Evolutionary conservation across 2,329 filamentous ascomycete genomes (phyloP), one percentile per base, ranked within the genome.

Genomic region (Colletotrichum siamense): DNA sequence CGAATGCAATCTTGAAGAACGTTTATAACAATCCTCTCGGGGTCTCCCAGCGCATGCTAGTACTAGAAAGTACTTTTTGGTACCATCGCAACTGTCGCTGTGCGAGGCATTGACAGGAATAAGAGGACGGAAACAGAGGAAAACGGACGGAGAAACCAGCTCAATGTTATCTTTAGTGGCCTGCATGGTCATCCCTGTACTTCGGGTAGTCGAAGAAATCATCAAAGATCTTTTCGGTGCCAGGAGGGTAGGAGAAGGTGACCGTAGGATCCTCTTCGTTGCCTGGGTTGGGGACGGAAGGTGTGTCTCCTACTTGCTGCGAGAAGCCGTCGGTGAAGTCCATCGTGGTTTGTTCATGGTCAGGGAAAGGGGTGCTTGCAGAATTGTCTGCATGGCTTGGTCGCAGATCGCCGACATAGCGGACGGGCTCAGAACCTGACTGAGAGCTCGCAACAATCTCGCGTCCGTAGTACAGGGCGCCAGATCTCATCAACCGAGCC

Each of bases 161-260:
- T 5, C 0, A 0, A 24, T 13, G n/a, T 6, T 52, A n/a, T n/a
- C 4, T 13, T 22, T 8, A 52, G 44, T 13, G 44, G 44, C n/a
- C 44, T 22, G n/a, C n/a, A 13, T 22, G 44, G n/a, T 52, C 44
- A 52, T 52, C n/a, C 6, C 44, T 52, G 44, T 52, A 52, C n/a
- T 52, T 52, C n/a, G 18, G n/a, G 44, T 52, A 52, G 44, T 52
- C 44, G 44, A 52, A 52, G 44, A 52, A 52, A 12, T 52, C 44
- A 24, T 52, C 44, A 52, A 52, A 24, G 39, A 49, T 12, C 36
- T 44, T 18, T n/a, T 6, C 16, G 36, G 36, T 18, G 39, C 18
- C 39, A 10, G 39, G 2, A 49, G 18, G 18, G 39, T 44, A 44
- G n/a, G 44, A 52, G n/a, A 52, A 52, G 44, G 6, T 22, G 44